Evolutionary conservation across 805 yeast genomes (phyloP).

Genomic region (Nakazawaea ambrosiae): DNA sequence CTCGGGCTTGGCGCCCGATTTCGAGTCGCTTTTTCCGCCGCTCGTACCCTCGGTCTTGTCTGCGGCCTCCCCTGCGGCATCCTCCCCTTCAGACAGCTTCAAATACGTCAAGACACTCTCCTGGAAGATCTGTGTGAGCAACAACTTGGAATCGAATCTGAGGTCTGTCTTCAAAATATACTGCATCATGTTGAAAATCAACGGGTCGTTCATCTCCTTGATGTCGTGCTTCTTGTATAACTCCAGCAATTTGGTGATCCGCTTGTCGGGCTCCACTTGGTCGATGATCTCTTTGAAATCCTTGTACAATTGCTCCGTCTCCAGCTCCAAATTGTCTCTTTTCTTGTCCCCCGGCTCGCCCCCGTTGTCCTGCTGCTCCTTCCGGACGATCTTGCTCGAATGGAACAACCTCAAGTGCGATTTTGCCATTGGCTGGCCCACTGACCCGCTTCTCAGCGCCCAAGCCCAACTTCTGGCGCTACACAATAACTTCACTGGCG

Average conservation of each 20-base stretch:
- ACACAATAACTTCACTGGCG: too few relatives aligned
- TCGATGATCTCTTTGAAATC: conserved; percentile 9
- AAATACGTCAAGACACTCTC: conserved; percentile 24
- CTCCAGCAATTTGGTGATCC: conserved; percentile 8
- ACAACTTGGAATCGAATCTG: conserved; percentile 5
- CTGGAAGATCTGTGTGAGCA: conserved; percentile 10
- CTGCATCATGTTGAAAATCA: conserved; percentile 9
- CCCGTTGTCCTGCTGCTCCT: too few relatives aligned
- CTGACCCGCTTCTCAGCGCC: too few relatives aligned
- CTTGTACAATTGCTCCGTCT: conserved; percentile 5
- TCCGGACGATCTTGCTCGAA: too few relatives aligned
- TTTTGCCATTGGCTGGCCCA: too few relatives aligned
- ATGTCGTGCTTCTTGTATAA: conserved; percentile 8
- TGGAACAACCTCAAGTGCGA: too few relatives aligned
- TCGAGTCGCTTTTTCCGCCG: not conserved
- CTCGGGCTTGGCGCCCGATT: not conserved
- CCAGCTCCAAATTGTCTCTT: not conserved
- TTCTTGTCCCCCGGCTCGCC: too few relatives aligned
- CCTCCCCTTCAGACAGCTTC: conserved; percentile 18
- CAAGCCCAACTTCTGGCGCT: too few relatives aligned
- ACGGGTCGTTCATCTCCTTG: conserved; percentile 9
- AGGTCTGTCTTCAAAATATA: conserved; percentile 7
- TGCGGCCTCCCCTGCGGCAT: conserved; percentile 3
- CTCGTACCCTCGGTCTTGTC: not conserved
- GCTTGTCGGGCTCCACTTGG: conserved; percentile 1